A percentile compares a stretch with the other conserved stretches of the same genome.
phyloP scores from a whole-genome alignment of 371 early-diverging fungal species.

The Mortierella sp. region DNA sequence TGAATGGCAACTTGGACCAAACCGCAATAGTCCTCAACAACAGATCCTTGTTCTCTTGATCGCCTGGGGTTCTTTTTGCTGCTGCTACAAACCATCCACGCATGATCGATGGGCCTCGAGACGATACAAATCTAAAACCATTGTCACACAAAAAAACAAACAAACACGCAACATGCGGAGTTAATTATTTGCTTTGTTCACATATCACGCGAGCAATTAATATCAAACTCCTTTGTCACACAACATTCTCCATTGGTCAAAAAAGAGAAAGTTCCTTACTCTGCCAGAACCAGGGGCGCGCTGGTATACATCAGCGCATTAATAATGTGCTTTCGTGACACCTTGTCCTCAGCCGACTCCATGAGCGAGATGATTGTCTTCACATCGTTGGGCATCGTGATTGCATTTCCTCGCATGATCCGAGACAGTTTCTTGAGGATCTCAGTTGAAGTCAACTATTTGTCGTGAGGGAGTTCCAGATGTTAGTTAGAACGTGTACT shows the following conservation, averaged over 20 bases:
- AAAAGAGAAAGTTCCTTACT: constrained; percentile 14
- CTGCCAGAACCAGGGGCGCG: constrained; percentile 3
- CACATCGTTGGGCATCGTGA: constrained; percentile 26
- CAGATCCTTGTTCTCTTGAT: constrained; percentile 15
- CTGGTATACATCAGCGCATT: constrained; percentile 34
- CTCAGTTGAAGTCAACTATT: background rate
- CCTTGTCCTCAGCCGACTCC: constrained; percentile 21
- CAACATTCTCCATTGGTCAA: background rate
- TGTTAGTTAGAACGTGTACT: background rate
- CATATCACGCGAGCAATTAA: background rate
- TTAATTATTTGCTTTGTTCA: background rate
- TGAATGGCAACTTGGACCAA: constrained; percentile 30
- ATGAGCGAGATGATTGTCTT: constrained; percentile 18
- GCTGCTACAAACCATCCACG: constrained; percentile 35
- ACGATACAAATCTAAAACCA: constrained; percentile 24
- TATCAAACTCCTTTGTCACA: background rate
- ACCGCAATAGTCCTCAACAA: constrained; percentile 29
- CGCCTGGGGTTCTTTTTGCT: constrained; percentile 9
- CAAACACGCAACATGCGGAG: no score
- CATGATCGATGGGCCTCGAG: constrained; percentile 20
- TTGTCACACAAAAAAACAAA: background rate
- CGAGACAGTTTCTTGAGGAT: constrained; percentile 15
- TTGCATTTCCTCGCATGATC: constrained; percentile 28
- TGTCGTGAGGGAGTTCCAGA: background rate
- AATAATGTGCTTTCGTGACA: constrained; percentile 32